Evolutionary conservation across 2,329 filamentous ascomycete species (phyloP).

Genomic region (Rutstroemia sp.): DNA sequence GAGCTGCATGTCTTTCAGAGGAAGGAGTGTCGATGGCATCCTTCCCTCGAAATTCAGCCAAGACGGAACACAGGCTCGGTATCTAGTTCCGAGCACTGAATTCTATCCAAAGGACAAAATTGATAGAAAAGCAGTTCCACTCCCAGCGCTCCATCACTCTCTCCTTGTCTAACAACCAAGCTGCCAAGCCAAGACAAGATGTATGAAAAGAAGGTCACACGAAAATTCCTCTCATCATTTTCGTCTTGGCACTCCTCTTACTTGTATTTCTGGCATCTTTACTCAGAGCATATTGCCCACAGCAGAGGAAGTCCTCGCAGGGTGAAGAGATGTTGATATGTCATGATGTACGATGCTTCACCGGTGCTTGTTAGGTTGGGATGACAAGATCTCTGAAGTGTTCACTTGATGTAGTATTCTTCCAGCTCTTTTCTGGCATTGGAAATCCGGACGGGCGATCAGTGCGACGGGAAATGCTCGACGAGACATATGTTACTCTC

Average conservation of each 20-base stretch:
- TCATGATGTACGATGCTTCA: neutral
- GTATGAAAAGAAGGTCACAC: neutral
- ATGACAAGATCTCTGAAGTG: neutral
- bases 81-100: neutral
- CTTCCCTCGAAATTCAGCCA: too few relatives aligned
- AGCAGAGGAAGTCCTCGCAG: neutral
- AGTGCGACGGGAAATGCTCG: too few relatives aligned
- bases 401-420: neutral
- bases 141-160: too few relatives aligned
- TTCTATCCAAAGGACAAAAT: neutral
- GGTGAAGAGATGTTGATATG: neutral
- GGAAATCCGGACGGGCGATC: too few relatives aligned
- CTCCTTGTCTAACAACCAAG: neutral
- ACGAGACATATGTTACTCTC: too few relatives aligned
- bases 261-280: neutral
- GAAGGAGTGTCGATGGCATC: too few relatives aligned
- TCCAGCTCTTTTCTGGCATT: too few relatives aligned
- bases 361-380: too few relatives aligned
- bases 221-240: neutral
- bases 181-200: neutral
- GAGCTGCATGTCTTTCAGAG: too few relatives aligned
- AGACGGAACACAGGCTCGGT: too few relatives aligned
- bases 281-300: too few relatives aligned
- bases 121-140: neutral
- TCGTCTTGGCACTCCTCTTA: conserved; percentile 2